These are phyloP conservation scores for Wickerhamiella pararugosa DNA, from an alignment of 1,139 yeast species.

Conservation along the genomic window DNA sequence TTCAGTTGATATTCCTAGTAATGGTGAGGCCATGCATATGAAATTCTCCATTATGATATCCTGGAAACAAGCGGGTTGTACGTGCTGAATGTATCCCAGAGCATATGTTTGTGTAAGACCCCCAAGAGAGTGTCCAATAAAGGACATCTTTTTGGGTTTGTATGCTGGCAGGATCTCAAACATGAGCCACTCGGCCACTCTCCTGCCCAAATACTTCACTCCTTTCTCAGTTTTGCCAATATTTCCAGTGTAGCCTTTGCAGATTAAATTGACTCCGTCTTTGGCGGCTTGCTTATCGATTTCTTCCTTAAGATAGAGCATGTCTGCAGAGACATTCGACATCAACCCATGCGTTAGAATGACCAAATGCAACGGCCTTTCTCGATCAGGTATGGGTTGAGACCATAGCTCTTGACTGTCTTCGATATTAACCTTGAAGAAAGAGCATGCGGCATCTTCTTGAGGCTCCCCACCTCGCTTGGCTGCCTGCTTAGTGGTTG, in stretches of 20 bases:
- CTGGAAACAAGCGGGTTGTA: slow-evolving; percentile 58
- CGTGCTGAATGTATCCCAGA: slow-evolving; percentile 59
- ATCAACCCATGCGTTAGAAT: slow-evolving; percentile 83
- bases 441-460: slow-evolving; percentile 9
- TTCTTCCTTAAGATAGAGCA: slow-evolving; percentile 72
- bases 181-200: slow-evolving; percentile 64
- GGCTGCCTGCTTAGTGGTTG: slow-evolving; percentile 34
- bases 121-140: slow-evolving; percentile 85
- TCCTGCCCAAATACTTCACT: slow-evolving; percentile 65
- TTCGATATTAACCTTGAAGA: slow-evolving; percentile 34
- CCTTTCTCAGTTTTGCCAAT: slow-evolving; percentile 87
- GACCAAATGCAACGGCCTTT: slow-evolving; percentile 53
- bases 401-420: slow-evolving; percentile 71
- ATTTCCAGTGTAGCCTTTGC: slow-evolving; percentile 71
- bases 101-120: slow-evolving; percentile 87
- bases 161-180: slow-evolving; percentile 34
- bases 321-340: slow-evolving; percentile 77
- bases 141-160: slow-evolving; percentile 43
- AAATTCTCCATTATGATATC: slow-evolving; percentile 63
- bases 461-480: slow-evolving; percentile 9
- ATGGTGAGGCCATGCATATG: slow-evolving; percentile 73
- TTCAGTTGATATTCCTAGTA: slow-evolving; percentile 72
- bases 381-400: slow-evolving; percentile 33
- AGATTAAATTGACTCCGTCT: slow-evolving; percentile 49
- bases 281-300: slow-evolving; percentile 39